Base-by-base conservation (phyloP, 1,284 basidiomycete species). In the Rhodotorula sp. region DNA sequence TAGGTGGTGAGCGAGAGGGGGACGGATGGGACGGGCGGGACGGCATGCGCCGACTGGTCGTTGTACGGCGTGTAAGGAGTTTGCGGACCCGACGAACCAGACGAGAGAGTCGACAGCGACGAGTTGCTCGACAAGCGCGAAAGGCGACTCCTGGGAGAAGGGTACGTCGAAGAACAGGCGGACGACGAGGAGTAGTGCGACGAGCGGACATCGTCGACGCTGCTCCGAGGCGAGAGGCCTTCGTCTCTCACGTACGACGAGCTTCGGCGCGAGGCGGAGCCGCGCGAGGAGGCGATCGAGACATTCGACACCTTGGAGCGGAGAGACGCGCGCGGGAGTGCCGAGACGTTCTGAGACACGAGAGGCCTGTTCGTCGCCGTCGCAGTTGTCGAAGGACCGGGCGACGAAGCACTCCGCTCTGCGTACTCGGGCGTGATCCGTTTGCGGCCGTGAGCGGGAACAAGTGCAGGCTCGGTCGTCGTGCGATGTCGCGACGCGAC, bases 61-160 rank as follows among this genome's bases (percentile, higher is more conserved):
- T 60, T 50, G 7, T 55, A 18, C 5, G 64, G 64, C 18, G 64
- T 59, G 1, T 18, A 52, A 2, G 64, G 64, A 2, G 64, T 65
- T 3, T n/a, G 40, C n/a, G 64, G 64, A 4, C 64, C 64, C 4
- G 64, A 59, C 22, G 55, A 55, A n/a, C 40, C n/a, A 4, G 64
- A 54, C 34, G 64, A 65, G 40, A 65, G 40, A 2, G 64, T 65
- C 22, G 58, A 59, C 22, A 47, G 50, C 9, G 47, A 50, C 18
- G 58, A 59, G 58, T 59, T 47, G 31, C 58, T 59, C 47, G 58
- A 65, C 4, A 65, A 46, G 13, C 52, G 44, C 11, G 57, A 59
- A 24, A 24, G 34, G 22, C 57, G 57, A n/a, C 31, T 16, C 2
- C 54, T 28, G 16, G 64, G 40, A 16, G 64, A 47, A 16, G 31